These are phyloP conservation scores for Kazachstania africana DNA, from an alignment of 805 yeast species.

Conservation along the genomic window DNA sequence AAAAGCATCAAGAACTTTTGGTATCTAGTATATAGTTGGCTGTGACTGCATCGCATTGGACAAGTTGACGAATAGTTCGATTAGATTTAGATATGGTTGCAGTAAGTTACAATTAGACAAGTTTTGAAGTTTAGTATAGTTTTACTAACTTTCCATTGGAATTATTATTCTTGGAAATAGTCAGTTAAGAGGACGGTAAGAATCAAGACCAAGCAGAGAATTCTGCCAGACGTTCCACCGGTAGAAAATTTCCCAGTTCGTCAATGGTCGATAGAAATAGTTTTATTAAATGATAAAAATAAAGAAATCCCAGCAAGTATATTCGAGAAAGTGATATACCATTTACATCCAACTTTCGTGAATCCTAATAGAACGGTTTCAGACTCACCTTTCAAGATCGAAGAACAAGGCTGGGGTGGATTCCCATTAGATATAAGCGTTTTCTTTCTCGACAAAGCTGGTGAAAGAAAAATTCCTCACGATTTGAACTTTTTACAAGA, in stretches of 20 bases:
- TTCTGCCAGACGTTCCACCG: constrained; percentile 71
- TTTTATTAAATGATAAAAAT: constrained; percentile 68
- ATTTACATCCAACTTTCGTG: constrained; percentile 87
- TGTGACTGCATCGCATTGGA: too few relatives aligned
- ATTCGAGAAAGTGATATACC: constrained; percentile 86
- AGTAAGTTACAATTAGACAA: too few relatives aligned
- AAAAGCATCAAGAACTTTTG: too few relatives aligned
- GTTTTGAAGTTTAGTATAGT: too few relatives aligned
- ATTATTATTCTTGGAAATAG: too few relatives aligned
- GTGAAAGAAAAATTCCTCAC: constrained; percentile 77
- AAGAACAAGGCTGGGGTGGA: constrained; percentile 98
- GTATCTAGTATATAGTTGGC: too few relatives aligned
- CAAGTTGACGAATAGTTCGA: too few relatives aligned
- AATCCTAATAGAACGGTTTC: constrained; percentile 78
- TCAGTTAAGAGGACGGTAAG: constrained; percentile 75
- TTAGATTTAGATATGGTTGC: too few relatives aligned
- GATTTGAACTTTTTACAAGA: constrained; percentile 81
- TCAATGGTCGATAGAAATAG: constrained; percentile 76
- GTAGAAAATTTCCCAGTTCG: constrained; percentile 91
- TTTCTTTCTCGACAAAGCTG: constrained; percentile 76
- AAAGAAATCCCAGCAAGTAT: constrained; percentile 78
- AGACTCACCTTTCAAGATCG: constrained; percentile 74
- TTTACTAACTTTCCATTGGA: too few relatives aligned
- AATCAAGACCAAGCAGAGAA: constrained; percentile 75
- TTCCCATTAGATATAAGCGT: constrained; percentile 77